phyloP scores from a whole-genome alignment of 805 yeast species.

The Henningerozyma blattae region DNA sequence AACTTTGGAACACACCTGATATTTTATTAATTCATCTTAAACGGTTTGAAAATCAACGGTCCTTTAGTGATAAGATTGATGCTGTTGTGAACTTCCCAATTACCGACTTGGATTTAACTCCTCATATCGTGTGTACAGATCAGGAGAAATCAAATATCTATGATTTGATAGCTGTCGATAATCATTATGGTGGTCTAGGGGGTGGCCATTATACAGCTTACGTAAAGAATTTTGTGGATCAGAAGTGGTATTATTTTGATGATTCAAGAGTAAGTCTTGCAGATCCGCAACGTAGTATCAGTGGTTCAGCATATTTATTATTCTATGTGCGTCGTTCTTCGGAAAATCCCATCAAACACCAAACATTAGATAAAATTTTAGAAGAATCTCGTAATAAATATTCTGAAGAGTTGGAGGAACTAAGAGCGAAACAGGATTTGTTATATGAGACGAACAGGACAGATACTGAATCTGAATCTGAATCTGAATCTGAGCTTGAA shows the following conservation, averaged over 20 bases:
- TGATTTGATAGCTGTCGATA: constrained; percentile 87
- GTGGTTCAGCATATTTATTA: constrained; percentile 75
- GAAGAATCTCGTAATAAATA: constrained; percentile 28
- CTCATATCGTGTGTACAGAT: constrained; percentile 33
- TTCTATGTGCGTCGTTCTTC: constrained; percentile 55
- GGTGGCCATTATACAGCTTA: constrained; percentile 96
- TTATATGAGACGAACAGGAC: constrained; percentile 18
- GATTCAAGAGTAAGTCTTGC: constrained; percentile 64
- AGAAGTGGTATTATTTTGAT: constrained; percentile 80
- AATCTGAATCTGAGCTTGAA: constrained; percentile 6
- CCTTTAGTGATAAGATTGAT: constrained; percentile 82
- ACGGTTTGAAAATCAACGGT: constrained; percentile 73
- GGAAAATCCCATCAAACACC: constrained; percentile 33
- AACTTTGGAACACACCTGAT: constrained; percentile 90
- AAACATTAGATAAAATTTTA: constrained; percentile 30
- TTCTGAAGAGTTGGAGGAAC: constrained; percentile 13
- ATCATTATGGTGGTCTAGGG: constrained; percentile 91
- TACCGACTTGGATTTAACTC: constrained; percentile 60
- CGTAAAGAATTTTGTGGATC: constrained; percentile 66
- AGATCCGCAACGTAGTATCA: constrained; percentile 47
- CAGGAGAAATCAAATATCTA: constrained; percentile 34
- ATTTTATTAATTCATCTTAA: constrained; percentile 81
- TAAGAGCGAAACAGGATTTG: constrained; percentile 13
- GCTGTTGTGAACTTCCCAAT: constrained; percentile 81
- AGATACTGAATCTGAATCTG: constrained; percentile 12